phyloP scores from a whole-genome alignment of 306 rosid genomes.

The Glycyrrhiza uralensis region DNA sequence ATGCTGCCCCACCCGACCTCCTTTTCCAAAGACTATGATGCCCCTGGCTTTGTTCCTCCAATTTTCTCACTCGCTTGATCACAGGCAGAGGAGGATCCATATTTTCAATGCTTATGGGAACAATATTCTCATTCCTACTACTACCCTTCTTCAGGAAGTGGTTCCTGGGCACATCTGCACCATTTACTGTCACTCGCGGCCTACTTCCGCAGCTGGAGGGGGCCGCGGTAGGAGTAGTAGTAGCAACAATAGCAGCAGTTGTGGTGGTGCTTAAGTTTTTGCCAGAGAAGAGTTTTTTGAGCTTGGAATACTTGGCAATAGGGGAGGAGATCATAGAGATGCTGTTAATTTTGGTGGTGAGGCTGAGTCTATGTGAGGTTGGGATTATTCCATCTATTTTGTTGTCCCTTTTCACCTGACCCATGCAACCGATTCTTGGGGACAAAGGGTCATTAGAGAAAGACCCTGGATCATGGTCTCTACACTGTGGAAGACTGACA shows the following conservation, averaged over 20 bases:
- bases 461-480: slow-evolving; percentile 9
- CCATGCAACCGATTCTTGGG: slow-evolving; percentile 79
- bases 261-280: slow-evolving; percentile 40
- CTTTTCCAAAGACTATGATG: slow-evolving; percentile 66
- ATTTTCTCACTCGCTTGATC: slow-evolving; percentile 35
- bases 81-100: slow-evolving; percentile 79
- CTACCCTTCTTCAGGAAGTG: background rate
- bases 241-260: background rate
- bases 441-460: slow-evolving; percentile 57
- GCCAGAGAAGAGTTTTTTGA: slow-evolving; percentile 62
- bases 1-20: slow-evolving; percentile 62
- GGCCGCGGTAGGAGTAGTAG: no score
- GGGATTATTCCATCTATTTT: slow-evolving; percentile 50
- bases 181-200: slow-evolving; percentile 3
- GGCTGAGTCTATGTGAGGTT: slow-evolving; percentile 21
- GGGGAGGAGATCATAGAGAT: slow-evolving; percentile 17
- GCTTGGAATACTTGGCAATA: slow-evolving; percentile 53
- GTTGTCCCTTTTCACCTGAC: slow-evolving; percentile 79
- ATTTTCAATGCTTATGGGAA: slow-evolving; percentile 37
- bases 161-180: background rate
- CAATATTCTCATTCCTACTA: slow-evolving; percentile 20
- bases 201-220: slow-evolving; percentile 26
- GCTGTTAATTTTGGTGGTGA: slow-evolving; percentile 19
- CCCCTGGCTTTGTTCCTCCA: slow-evolving; percentile 23
- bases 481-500: slow-evolving; percentile 43